phyloP scores from a whole-genome alignment of 2,329 filamentous ascomycete genomes.

The Beauveria sp. region DNA sequence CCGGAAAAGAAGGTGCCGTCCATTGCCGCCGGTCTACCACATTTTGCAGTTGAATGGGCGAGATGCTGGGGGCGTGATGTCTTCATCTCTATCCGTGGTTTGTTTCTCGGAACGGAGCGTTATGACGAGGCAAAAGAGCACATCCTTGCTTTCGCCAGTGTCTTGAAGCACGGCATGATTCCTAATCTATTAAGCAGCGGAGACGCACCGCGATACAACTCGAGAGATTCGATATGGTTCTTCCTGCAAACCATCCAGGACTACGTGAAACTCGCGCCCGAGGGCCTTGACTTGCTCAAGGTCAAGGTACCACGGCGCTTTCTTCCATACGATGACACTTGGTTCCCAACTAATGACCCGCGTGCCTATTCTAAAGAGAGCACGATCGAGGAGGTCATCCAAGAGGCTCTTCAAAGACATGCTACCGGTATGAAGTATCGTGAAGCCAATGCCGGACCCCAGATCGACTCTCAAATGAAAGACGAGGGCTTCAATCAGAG shows the following conservation, averaged over 20 bases:
- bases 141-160: conserved; percentile 88
- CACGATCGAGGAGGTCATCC: conserved; percentile 80
- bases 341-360: conserved; percentile 74
- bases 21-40: conserved; percentile 84
- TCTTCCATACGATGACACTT: conserved; percentile 90
- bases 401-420: conserved; percentile 88
- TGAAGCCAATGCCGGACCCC: conserved; percentile 86
- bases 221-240: conserved; percentile 95
- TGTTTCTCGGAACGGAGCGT: conserved; percentile 85
- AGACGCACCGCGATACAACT: conserved; percentile 84
- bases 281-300: conserved; percentile 66
- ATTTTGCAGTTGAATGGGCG: conserved; percentile 91
- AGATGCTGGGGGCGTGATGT: conserved; percentile 96
- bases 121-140: conserved; percentile 88
- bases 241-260: conserved; percentile 95
- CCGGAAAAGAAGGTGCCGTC: conserved; percentile 78
- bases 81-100: conserved; percentile 87
- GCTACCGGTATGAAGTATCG: conserved; percentile 85
- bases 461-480: conserved; percentile 88
- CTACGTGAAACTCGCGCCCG: conserved; percentile 73
- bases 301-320: conserved; percentile 78
- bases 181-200: conserved; percentile 87
- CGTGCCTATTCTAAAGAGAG: conserved; percentile 81
- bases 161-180: conserved; percentile 97
- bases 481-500: conserved; percentile 87